phyloP scores from a whole-genome alignment of 2,329 filamentous ascomycete species.

The Diaporthe australafricana region DNA sequence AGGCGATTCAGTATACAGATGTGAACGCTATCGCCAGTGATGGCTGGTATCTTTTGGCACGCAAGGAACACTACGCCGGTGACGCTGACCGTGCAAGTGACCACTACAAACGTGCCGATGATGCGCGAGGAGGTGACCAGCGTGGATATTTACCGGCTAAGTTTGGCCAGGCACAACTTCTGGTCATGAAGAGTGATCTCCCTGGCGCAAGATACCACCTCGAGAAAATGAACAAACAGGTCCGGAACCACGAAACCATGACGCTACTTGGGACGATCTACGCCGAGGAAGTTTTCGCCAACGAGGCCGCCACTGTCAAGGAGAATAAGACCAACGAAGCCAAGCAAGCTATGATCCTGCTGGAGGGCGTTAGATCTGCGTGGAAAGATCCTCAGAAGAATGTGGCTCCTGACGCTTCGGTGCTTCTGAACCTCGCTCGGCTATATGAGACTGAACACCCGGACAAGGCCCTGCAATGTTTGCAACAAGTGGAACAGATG shows the following conservation, averaged over 20 bases:
- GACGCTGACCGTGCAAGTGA: conserved; percentile 82
- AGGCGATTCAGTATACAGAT: conserved; percentile 95
- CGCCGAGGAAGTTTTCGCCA: conserved; percentile 91
- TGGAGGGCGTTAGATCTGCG: conserved; percentile 84
- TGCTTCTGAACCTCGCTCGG: conserved; percentile 90
- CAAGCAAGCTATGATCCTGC: conserved; percentile 85
- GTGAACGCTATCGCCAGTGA: conserved; percentile 97
- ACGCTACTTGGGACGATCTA: conserved; percentile 90
- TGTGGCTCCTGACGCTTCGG: conserved; percentile 82
- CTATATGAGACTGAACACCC: conserved; percentile 89
- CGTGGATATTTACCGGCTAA: conserved; percentile 93
- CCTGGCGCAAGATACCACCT: conserved; percentile 93
- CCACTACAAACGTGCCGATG: conserved; percentile 90
- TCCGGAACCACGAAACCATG: conserved; percentile 88
- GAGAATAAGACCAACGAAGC: conserved; percentile 89
- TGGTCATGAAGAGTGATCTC: conserved; percentile 84
- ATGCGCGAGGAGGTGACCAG: conserved; percentile 91
- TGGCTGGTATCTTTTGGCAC: conserved; percentile 93
- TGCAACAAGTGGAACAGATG: conserved; percentile 91
- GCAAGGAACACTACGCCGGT: conserved; percentile 88
- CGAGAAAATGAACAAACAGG: conserved; percentile 88
- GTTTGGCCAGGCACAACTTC: conserved; percentile 91
- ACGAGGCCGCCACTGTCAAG: conserved; percentile 76
- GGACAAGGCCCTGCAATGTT: conserved; percentile 91
- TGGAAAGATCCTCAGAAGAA: conserved; percentile 97